Percentiles rank a stretch among this genome's conserved stretches.
These are phyloP conservation scores for Hyaloscypha variabilis DNA, from an alignment of 495 filamentous ascomycete species.

Conservation along the genomic window DNA sequence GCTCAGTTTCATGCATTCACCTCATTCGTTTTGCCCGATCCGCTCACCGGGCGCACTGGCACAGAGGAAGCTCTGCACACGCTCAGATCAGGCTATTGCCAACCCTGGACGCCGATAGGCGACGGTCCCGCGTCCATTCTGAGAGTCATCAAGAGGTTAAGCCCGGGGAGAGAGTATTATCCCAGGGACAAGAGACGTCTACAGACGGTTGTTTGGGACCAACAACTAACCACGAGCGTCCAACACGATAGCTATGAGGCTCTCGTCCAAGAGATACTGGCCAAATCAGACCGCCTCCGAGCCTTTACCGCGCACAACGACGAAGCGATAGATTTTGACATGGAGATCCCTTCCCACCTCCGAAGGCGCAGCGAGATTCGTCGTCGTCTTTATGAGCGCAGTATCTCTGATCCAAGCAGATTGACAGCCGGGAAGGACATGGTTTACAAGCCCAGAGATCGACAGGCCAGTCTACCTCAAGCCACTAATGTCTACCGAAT, in stretches of 20 bases:
- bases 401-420: not conserved
- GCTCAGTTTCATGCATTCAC: slow-evolving; percentile 62
- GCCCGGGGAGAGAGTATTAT: slow-evolving; percentile 58
- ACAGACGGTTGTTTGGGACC: slow-evolving; percentile 20
- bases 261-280: slow-evolving; percentile 44
- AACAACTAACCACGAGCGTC: slow-evolving; percentile 44
- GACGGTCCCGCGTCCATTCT: slow-evolving; percentile 33
- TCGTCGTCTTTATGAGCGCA: slow-evolving; percentile 4
- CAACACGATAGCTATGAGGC: slow-evolving; percentile 54
- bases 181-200: slow-evolving; percentile 43
- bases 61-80: slow-evolving; percentile 59
- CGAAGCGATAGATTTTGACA: slow-evolving; percentile 41
- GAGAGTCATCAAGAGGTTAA: slow-evolving; percentile 42
- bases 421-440: slow-evolving; percentile 21
- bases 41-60: slow-evolving; percentile 58
- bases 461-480: slow-evolving; percentile 8
- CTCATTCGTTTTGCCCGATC: slow-evolving; percentile 58
- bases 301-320: slow-evolving; percentile 27
- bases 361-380: slow-evolving; percentile 6
- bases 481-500: slow-evolving; percentile 30
- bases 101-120: slow-evolving; percentile 42
- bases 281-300: slow-evolving; percentile 36
- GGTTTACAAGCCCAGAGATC: slow-evolving; percentile 28
- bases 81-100: slow-evolving; percentile 51
- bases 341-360: slow-evolving; percentile 10